Evolutionary conservation across 1,139 yeast species (phyloP), one percentile per base, ranked within the genome.

Genomic region (Saccharomyces uvarum): DNA sequence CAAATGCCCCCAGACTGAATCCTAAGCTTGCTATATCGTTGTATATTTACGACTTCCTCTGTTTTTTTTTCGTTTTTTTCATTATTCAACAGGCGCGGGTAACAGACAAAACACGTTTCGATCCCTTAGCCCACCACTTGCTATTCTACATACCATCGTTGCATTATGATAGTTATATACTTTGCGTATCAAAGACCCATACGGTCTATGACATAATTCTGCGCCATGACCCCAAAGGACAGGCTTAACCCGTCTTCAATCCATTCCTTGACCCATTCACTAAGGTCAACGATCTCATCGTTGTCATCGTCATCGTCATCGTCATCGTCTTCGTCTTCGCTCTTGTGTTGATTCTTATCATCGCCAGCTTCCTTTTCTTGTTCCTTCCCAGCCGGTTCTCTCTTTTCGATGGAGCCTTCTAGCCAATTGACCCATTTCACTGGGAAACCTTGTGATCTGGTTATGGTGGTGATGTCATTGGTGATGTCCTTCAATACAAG

Each of bases 261-360:
- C 98, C 98, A 91, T 57, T 83, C 93, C 53, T 81, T 78, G n/a
- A 93, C 95, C 99, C 99, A 93, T 60, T 88, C 96, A 53, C 89
- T 78, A 11, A 98, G 97, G 69, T 91, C 96, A 47, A 90, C 80
- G n/a, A 75, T 80, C 9, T 71, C 77, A 14, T 70, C 76, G 3
- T 16, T 4, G 3, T 64, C 62, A 4, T 67, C 71, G 26, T 63
- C 70, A 4, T 61, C 68, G 2, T 63, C 70, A 16, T 16, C 21
- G 3, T 64, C 62, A 4, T 67, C 71, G 26, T 63, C 70, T 4
- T 61, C 68, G 2, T 61, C 66, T 6, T 56, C 62, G 5, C 58
- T 58, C 33, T 58, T 54, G 7, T 53, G 58, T 16, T 61, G 64
- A 13, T 61, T 59, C 19, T 57, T 54, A 9, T 59, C 56, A n/a